Base-by-base conservation (phyloP, 306 rosid species). In the Prinsepia uniflora region DNA sequence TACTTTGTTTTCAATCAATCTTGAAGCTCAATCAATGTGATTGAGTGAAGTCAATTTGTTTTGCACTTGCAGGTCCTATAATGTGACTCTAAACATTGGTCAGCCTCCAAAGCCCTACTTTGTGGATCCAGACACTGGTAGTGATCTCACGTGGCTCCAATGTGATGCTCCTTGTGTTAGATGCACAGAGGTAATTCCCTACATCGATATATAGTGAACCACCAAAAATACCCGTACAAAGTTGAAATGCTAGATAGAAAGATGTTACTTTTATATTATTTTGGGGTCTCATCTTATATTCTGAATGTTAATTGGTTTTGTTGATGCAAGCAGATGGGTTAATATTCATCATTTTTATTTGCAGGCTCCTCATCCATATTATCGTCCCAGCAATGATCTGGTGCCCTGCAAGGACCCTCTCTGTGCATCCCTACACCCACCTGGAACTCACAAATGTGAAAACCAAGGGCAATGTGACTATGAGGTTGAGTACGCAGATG, bases 81-180 rank as follows among this genome's bases (percentile, higher is more conserved):
- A 93, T 77, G 90, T 90, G 50, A 90, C 98, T 56, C 74, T 93
- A n/a, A 78, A 77, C 79, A 76, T 93, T 14, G 98, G 98, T 15
- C 93, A 88, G 75, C 90, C 96, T 58, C 82, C 96, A 62, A 93
- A 82, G 84, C 93, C 96, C 7, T 93, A 88, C 74, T 93, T 84
- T 86, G 80, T 93, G 41, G 98, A 93, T 82, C 81, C 95, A 45
- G 98, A 93, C 80, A 90, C 96, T 0, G 98, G 98, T 40, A 93
- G 98, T 81, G 98, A 93, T 77, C 96, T 93, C 75, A 90, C 98
- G 65, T 92, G 98, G 98, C 96, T 92, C 73, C 98, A 90, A 83
- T 92, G 98, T 79, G 93, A 88, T 77, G 96, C 92, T 54, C 96
- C 98, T 68, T 86, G 96, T 76, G 55, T 73, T 7, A 83, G 12